Percentiles rank a stretch among this genome's conserved stretches.
Conservation (phyloP, 805 yeast genomes). For the Lipomyces chichibuensis region DNA sequence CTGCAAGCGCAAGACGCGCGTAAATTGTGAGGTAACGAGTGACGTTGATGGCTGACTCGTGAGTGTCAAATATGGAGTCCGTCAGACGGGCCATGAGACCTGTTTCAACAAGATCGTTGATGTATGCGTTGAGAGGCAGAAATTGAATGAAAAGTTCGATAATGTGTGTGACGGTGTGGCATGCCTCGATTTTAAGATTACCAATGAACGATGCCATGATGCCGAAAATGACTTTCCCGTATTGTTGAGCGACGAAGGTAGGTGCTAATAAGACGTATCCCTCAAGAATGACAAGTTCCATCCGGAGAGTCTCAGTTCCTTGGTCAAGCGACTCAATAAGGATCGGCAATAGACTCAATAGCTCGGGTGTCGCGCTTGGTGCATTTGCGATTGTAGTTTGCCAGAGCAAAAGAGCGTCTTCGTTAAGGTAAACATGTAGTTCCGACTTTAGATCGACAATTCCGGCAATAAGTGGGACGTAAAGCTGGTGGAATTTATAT, state of each 20-base stretch:
- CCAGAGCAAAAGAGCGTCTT: constrained; percentile 90
- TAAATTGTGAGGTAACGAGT: constrained; percentile 38
- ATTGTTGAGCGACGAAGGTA: constrained; percentile 36
- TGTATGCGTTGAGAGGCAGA: constrained; percentile 30
- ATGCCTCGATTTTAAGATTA: constrained; percentile 28
- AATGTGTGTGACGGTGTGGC: constrained; percentile 30
- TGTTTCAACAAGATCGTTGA: constrained; percentile 40
- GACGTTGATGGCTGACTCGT: constrained; percentile 43
- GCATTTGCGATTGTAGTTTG: constrained; percentile 57
- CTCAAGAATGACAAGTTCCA: constrained; percentile 42
- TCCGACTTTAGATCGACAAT: constrained; percentile 66
- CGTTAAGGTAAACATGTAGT: constrained; percentile 62
- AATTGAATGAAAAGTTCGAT: constrained; percentile 33
- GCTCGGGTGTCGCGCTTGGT: constrained; percentile 51
- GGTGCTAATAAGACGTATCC: constrained; percentile 44
- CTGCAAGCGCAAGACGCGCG: constrained; percentile 38
- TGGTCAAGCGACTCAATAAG: constrained; percentile 62
- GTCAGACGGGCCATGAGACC: constrained; percentile 40
- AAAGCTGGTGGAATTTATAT: constrained; percentile 35
- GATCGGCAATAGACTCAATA: constrained; percentile 55
- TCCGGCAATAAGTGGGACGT: constrained; percentile 63
- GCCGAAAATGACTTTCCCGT: constrained; percentile 36
- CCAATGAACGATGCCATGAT: constrained; percentile 31
- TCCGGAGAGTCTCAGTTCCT: constrained; percentile 54
- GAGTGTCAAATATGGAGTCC: constrained; percentile 42